Base-by-base conservation (phyloP, 1,139 yeast species). In the Taiozyma sp. region DNA sequence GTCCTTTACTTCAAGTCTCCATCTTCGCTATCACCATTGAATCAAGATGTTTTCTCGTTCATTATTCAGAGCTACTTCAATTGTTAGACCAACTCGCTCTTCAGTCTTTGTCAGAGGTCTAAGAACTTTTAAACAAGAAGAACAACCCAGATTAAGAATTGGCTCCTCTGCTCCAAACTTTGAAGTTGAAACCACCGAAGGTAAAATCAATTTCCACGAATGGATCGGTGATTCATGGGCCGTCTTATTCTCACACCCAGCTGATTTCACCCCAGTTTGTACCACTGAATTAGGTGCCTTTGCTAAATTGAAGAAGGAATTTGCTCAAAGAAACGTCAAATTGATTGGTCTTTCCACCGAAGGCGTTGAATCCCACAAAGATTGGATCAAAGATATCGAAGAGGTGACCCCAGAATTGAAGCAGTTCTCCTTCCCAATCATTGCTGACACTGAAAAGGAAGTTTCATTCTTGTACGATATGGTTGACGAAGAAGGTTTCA, bases 271-370 rank as follows among this genome's bases (percentile, higher is more conserved):
- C 19, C 97, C 97, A 42, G 96, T 90, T 48, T 90, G 97, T 73
- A 90, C 97, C 61, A 90, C 97, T 50, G 97, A 90, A 75, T 79
- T 90, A 64, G 96, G 97, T 57, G 96, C 96, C 16, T 90, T 90
- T 65, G 89, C 97, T 57, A 79, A 81, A 65, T 78, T 89, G 69
- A 84, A 87, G 73, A 90, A 89, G 38, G 96, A 89, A 69, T 90
- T 90, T 65, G 81, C 80, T 64, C 78, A 83, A 70, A 83, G 96
- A 71, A 81, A 83, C 66, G 86, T 87, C 63, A 89, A 90, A 75
- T 78, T 90, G 69, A 84, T 90, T 67, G 97, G 96, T 52, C 77
- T 90, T 61, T 84, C 93, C 45, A 90, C 95, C 51, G 90, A 89
- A 70, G 83, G 79, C 57, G 80, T 88, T 57, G 87, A 84, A 62